Base-by-base conservation (phyloP, 108 stramenopile species). In the Asterionellopsis glacialis region DNA sequence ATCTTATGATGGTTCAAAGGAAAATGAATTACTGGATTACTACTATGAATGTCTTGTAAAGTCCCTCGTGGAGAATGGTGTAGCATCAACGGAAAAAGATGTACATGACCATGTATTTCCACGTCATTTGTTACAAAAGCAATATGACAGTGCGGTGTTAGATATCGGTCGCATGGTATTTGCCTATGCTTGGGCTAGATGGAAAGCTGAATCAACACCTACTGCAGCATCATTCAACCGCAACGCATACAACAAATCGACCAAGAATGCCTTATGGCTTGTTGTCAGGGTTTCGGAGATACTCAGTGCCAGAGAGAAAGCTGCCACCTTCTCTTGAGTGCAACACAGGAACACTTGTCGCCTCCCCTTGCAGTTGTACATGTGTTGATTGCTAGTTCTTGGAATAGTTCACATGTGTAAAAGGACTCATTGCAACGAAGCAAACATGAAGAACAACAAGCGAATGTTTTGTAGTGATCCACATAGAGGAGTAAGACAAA, bases 121-220 rank as follows among this genome's bases (percentile, higher is more conserved):
- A 24, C 52, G 68, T 12, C 41, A 63, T 13, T n/a, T 62, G 12
- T 65, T 83, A 39, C 60, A 64, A 44, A 14, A 72, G 18, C 83
- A 84, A 55, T 81, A 81, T 43, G 80, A 84, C 54, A 73, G 58
- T 44, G 83, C 71, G 18, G 63, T 84, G 19, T 65, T 84, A 51
- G 83, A 84, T 42, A 58, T 84, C 15, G 81, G 80, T 41, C 61
- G 83, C 3, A 67, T 84, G 64, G 76, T 84, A 1, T 78, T 84
- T 68, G 80, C 83, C 11, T 84, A 84, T 61, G 77, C 80, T 11
- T 84, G 83, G 83, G 39, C 58, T 38, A 65, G 83, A 53, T 84
- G 80, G 72, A 70, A 72, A 38, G 59, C 63, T 13, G 74, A 75
- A 41, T 25, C 67, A 4, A 68, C 76, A 43, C 79, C 75, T 9